Evolutionary conservation across 345 rosid species (phyloP).

Genomic region (Excoecaria cochinchinensis): DNA sequence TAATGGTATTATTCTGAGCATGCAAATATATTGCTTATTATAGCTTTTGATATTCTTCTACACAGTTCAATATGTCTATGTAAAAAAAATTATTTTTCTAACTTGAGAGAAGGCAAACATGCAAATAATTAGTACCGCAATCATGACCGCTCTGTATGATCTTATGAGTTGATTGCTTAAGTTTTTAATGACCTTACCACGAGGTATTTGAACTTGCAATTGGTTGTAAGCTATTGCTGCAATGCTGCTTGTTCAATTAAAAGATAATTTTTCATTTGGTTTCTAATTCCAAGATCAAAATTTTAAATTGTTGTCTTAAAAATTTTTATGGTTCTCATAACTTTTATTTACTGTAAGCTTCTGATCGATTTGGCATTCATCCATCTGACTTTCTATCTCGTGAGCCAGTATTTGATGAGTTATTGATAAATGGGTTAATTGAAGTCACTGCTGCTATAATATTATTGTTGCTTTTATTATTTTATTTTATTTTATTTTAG

Average conservation of each 20-base stretch:
- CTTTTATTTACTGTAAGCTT: neutral
- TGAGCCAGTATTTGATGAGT: neutral
- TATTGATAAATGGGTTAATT: neutral
- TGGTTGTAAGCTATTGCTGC: neutral
- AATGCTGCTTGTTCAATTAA: conserved; percentile 1
- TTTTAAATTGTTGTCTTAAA: too few relatives aligned
- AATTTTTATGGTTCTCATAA: neutral
- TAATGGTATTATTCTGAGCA: neutral
- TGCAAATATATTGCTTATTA: neutral
- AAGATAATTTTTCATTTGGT: neutral
- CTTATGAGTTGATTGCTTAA: neutral
- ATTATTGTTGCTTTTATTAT: too few relatives aligned
- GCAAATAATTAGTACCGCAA: neutral
- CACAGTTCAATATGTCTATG: neutral
- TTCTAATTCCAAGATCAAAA: too few relatives aligned
- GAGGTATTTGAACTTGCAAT: neutral
- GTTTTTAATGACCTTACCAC: neutral
- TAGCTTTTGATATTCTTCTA: neutral
- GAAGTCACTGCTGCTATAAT: too few relatives aligned
- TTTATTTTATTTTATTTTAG: too few relatives aligned
- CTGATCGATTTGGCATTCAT: neutral
- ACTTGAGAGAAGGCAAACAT: neutral
- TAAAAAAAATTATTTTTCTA: neutral
- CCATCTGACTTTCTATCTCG: neutral
- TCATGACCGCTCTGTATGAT: neutral